Evolutionary conservation across 2,329 filamentous ascomycete species (phyloP), one percentile per base, ranked within the genome.

Genomic region (Tolypocladium tundrense): DNA sequence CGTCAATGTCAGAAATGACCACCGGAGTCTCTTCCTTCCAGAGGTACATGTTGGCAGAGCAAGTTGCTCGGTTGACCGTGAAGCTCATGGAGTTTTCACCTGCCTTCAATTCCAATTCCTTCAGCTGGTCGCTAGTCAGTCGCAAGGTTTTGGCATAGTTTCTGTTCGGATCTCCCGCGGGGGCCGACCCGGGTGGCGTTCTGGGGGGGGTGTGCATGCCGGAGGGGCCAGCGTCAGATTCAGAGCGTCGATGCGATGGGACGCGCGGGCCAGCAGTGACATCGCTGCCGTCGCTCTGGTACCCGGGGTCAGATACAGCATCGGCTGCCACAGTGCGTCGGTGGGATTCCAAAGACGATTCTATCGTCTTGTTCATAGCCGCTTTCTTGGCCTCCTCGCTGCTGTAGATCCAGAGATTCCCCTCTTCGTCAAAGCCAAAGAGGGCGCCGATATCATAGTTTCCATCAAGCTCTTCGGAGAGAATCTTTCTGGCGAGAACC

Each of bases 341-440:
- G 58, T 74, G 72, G 11, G 75, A 71, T 21, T 76, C 73, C 53
- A 82, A 68, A 11, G 78, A 75, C 9, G 77, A 74, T 58, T 82
- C 79, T 60, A 81, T 78, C 1, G 80, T 81, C 64, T 76, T 81
- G 69, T 88, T 86, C 76, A 87, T 87, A 39, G 93, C 93, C 8
- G 89, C 88, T 66, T 94, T 88, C 69, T 97, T 97, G 31, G 94
- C 91, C 68, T 96, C 92, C 71, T 97, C 92, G 66, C 92, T 97
- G 74, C 91, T 94, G 75, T 99, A 99, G 64, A 99, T 97, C 93
- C 94, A 97, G n/a, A 99, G 79, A 67, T 99, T 99, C 8, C 94
- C 94, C 60, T 94, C 86, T 68, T 96, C 91, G 68, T 99, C 94
- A 51, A 94, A 93, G 14, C 92, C 94, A 65, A 99, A 96, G 37